These are phyloP conservation scores for Salisapilia sapeloensis DNA, from an alignment of 352 stramenopile species.

Conservation along the genomic window DNA sequence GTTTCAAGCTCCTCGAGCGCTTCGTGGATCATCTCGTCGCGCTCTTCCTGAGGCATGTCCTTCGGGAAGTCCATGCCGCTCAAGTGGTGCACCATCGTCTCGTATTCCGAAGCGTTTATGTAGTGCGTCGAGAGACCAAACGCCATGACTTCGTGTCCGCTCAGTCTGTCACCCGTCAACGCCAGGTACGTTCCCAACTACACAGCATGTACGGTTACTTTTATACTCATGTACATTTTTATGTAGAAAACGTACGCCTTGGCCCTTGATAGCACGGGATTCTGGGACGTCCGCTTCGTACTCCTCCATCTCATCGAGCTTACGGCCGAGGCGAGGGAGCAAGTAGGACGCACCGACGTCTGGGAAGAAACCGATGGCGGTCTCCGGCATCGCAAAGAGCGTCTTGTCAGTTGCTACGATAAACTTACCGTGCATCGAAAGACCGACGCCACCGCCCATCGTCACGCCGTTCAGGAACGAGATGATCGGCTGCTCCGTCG, in stretches of 20 bases:
- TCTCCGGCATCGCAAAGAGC: conserved; percentile 98
- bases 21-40: conserved; percentile 77
- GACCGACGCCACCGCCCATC: conserved; percentile 96
- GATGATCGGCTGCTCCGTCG: conserved; percentile 76
- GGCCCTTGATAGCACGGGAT: conserved; percentile 47
- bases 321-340: conserved; percentile 76
- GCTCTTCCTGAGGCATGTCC: conserved; percentile 57
- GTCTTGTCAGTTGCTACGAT: conserved; percentile 94
- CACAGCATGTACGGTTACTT: conserved; percentile 3
- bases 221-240: too few species aligned
- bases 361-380: conserved; percentile 94
- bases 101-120: conserved; percentile 75
- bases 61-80: conserved; percentile 55
- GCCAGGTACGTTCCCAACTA: conserved; percentile 89
- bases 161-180: conserved; percentile 87
- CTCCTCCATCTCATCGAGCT: conserved; percentile 42
- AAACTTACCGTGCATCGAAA: conserved; percentile 95
- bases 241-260: conserved; percentile 26
- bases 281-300: conserved; percentile 56
- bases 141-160: conserved; percentile 80
- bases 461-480: conserved; percentile 96
- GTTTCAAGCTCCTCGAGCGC: conserved; percentile 57
- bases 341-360: conserved; percentile 92
- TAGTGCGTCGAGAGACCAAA: conserved; percentile 95
- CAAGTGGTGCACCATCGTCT: conserved; percentile 79